Evolutionary conservation across 2,329 filamentous ascomycete genomes (phyloP), one percentile per base, ranked within the genome.

Genomic region (Cladophialophora yegresii): DNA sequence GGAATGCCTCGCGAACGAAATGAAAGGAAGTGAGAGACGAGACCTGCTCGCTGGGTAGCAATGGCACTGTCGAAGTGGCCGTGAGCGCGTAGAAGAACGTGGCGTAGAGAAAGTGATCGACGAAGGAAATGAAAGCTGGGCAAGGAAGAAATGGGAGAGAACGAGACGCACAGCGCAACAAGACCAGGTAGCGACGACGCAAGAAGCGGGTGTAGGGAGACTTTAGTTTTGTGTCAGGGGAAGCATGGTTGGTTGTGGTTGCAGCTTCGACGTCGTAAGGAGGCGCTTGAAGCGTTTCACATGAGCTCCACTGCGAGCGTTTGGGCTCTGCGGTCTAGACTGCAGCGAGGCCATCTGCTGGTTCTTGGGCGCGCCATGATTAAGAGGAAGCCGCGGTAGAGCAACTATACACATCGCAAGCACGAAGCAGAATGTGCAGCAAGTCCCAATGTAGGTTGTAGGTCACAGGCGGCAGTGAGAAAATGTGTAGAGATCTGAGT

Each of bases 241-340:
- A 23, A 61, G 16, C 8, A 53, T 62, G 64, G 64, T 66, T 61
- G 58, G 61, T 58, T 60, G 55, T 66, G 58, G 61, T 57, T 62
- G 61, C 58, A 62, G 50, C 58, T 54, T 63, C 36, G 54, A 47
- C 36, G 62, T 57, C 61, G 60, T 58, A 62, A 68, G 62, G 66
- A 63, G 66, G 50, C 62, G 64, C 58, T 63, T 54, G 58, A 45
- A 51, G 60, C 54, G 66, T 68, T 68, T 68, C 66, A 68, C 50
- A 49, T 43, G 54, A 45, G 55, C 63, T 66, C 66, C 66, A 68
- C 66, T 53, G 58, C 53, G 45, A 23, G 47, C 26, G 32, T 54
- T 53, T 43, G 64, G 33, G 23, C 28, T 22, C 43, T 53, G 40
- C 49, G 47, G 47, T 50, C 47, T 50, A 50, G 47, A 50, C 47